Base-by-base conservation (phyloP, 305 asterid species). In the Petunia hybrid region DNA sequence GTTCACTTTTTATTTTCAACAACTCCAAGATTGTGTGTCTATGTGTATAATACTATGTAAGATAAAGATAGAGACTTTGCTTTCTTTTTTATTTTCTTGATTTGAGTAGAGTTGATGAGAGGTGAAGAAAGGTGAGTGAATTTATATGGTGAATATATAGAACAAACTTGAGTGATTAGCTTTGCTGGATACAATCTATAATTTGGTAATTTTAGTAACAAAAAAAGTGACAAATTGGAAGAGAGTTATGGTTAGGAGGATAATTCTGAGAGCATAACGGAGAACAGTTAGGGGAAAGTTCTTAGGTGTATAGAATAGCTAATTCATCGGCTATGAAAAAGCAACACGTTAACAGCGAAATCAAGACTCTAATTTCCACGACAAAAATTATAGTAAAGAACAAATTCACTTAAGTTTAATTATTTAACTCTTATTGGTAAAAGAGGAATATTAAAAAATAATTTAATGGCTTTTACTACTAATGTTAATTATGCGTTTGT, bases 61-160 rank as follows among this genome's bases (percentile, higher is more conserved):
- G 57, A 51, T 51, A 51, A 51, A 51, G 57, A 51, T 9, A 51
- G 57, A 51, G 57, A 56, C n/a, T 13, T 56, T 56, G 62, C 31
- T n/a, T 14, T 13, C 14, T 14, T 4, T 56, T n/a, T n/a, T n/a
- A 22, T 56, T 56, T 22, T 8, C 16, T 60, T n/a, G 7, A 16
- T 16, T 60, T 7, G 65, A 60, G n/a, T 62, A 14, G 63, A 4
- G 10, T 3, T 71, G 14, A n/a, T n/a, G n/a, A n/a, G n/a, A n/a
- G n/a, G n/a, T n/a, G n/a, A n/a, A n/a, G n/a, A n/a, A n/a, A n/a
- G n/a, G n/a, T n/a, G n/a, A n/a, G n/a, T n/a, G n/a, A n/a, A n/a
- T n/a, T n/a, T n/a, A n/a, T 73, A 7, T 51, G 78, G 35, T 48
- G 62, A 73, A 73, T 73, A 35, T 73, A 73, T 48, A 51, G 62